Percentiles rank a stretch among this genome's conserved stretches.
Evolutionary conservation across 805 yeast species (phyloP).

Genomic region (Vanderwaltozyma tropicalis): DNA sequence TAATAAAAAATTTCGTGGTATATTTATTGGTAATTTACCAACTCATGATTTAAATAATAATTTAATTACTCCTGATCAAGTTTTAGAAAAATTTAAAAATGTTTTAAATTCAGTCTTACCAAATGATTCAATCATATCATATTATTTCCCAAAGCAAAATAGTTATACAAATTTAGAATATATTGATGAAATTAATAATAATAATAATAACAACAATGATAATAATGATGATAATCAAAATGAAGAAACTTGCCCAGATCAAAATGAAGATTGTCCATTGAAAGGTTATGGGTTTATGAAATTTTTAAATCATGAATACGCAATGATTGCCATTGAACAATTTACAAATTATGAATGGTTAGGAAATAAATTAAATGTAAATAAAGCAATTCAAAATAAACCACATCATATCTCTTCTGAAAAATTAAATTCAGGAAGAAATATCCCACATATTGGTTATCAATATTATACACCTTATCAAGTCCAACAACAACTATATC

Average conservation of each 20-base stretch:
- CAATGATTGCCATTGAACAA: slow-evolving; percentile 38
- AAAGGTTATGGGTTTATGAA: slow-evolving; percentile 47
- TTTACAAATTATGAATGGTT: slow-evolving; percentile 37
- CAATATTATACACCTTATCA: slow-evolving; percentile 1
- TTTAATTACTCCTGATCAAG: slow-evolving; percentile 12
- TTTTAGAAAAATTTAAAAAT: slow-evolving; percentile 34
- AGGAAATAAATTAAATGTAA: slow-evolving; percentile 19
- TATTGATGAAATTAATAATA: neutral
- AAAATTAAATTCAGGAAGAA: neutral
- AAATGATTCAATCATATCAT: slow-evolving; percentile 16
- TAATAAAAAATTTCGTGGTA: slow-evolving; percentile 40
- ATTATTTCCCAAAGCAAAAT: slow-evolving; percentile 23
- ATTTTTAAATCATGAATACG: slow-evolving; percentile 38
- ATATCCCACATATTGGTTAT: neutral
- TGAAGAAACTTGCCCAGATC: slow-evolving; percentile 5
- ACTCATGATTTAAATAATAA: slow-evolving; percentile 28
- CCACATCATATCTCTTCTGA: neutral
- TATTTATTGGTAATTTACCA: slow-evolving; percentile 47
- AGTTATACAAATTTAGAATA: slow-evolving; percentile 8
- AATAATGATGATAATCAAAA: neutral
- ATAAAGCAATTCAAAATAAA: slow-evolving; percentile 33
- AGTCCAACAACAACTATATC: neutral
- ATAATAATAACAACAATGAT: neutral
- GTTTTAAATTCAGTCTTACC: slow-evolving; percentile 35
- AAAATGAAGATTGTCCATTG: slow-evolving; percentile 11